Evolutionary conservation across 495 filamentous ascomycete genomes (phyloP).

Genomic region (Monascus purpureus): DNA sequence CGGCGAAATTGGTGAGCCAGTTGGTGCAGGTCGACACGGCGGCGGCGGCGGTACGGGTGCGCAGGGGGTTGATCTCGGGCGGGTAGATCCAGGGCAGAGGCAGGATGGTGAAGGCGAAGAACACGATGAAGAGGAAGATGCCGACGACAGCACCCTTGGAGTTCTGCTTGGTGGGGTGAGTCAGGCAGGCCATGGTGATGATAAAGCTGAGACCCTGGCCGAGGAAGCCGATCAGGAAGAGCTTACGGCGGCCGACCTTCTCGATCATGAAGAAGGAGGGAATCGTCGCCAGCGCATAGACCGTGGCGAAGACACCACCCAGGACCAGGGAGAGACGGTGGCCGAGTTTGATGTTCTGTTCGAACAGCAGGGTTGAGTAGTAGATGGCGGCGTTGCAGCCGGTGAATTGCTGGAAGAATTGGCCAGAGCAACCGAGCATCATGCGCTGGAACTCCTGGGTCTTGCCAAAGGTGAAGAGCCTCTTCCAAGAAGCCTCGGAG

Average conservation of each 20-base stretch:
- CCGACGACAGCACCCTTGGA: conserved; percentile 51
- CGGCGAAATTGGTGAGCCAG: conserved; percentile 34
- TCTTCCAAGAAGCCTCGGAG: conserved; percentile 22
- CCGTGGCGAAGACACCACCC: conserved; percentile 67
- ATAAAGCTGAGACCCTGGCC: conserved; percentile 52
- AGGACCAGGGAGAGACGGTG: conserved; percentile 53
- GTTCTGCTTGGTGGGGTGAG: conserved; percentile 29
- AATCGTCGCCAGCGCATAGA: conserved; percentile 55
- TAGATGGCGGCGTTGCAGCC: conserved; percentile 74
- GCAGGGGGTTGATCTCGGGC: conserved; percentile 59
- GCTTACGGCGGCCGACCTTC: conserved; percentile 53
- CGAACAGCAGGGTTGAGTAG: conserved; percentile 66
- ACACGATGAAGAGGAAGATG: conserved; percentile 53
- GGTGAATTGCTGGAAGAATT: conserved; percentile 68
- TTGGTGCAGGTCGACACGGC: conserved; percentile 30
- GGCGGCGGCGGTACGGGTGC: conserved; percentile 51
- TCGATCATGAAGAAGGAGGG: conserved; percentile 67
- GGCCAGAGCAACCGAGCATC: conserved; percentile 29
- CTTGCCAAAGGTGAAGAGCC: conserved; percentile 29
- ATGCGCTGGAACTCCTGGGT: conserved; percentile 32
- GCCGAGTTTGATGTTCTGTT: conserved; percentile 42
- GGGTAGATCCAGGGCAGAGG: conserved; percentile 59
- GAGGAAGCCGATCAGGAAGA: conserved; percentile 54
- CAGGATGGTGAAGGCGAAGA: conserved; percentile 53
- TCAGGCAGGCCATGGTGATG: conserved; percentile 43